A percentile compares a stretch with the other conserved stretches of the same genome.
phyloP scores from a whole-genome alignment of 768 basidiomycete species.

The Amylocystis lapponica region DNA sequence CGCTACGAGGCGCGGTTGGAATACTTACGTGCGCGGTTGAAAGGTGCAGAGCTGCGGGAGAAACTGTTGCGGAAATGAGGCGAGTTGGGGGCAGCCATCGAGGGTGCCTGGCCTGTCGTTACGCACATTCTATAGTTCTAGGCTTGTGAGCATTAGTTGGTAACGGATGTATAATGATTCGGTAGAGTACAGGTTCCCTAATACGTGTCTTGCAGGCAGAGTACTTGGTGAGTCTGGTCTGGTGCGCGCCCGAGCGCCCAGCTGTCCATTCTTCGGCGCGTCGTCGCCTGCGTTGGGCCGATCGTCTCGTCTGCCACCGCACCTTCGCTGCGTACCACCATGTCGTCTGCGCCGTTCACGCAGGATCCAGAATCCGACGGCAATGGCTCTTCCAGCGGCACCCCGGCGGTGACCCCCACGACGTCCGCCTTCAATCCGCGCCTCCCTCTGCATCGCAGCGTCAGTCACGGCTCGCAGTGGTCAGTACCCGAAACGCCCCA shows the following conservation, averaged over 20 bases:
- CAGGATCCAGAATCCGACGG: not conserved
- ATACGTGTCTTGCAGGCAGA: not conserved
- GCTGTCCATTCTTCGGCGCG: not conserved
- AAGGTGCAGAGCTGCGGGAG: conserved; percentile 80
- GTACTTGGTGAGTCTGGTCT: not conserved
- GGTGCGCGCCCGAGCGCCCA: not conserved
- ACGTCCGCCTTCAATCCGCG: conserved; percentile 10
- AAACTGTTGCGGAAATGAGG: conserved; percentile 56
- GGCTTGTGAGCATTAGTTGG: too few relatives aligned
- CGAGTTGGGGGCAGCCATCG: not conserved
- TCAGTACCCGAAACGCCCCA: conserved; percentile 50
- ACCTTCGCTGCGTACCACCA: too few relatives aligned
- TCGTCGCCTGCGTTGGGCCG: not conserved
- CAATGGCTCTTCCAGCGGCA: conserved; percentile 1
- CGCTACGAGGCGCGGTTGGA: conserved; percentile 75
- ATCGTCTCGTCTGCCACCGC: too few relatives aligned
- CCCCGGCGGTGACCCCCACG: conserved; percentile 11
- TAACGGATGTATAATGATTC: not conserved
- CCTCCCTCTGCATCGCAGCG: conserved; percentile 20
- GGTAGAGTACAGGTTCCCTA: conserved; percentile 1
- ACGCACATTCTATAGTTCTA: conserved; percentile 1
- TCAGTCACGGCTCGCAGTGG: conserved; percentile 54
- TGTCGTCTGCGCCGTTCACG: conserved; percentile 1
- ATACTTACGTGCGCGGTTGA: conserved; percentile 75
- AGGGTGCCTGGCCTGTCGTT: too few relatives aligned